phyloP scores from a whole-genome alignment of 2,329 filamentous ascomycete species.

The Aspergillus hortae region DNA sequence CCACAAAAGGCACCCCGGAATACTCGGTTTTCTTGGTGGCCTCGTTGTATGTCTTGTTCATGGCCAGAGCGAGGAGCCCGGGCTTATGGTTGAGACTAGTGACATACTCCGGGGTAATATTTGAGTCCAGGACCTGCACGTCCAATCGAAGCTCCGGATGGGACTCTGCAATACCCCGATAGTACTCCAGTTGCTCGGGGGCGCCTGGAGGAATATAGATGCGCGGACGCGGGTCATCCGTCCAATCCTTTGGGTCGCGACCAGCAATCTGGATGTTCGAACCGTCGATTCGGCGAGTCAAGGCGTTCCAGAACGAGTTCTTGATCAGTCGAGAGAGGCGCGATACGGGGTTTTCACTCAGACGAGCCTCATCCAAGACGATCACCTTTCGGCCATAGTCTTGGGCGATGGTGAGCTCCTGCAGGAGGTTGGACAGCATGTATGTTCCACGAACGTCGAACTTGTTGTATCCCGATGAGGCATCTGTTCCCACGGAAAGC shows the following conservation, averaged over 20 bases:
- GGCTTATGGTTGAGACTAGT: conserved; percentile 81
- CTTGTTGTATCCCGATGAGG: conserved; percentile 78
- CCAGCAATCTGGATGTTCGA: conserved; percentile 76
- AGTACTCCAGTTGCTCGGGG: conserved; percentile 87
- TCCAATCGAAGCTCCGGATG: conserved; percentile 83
- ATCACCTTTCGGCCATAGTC: conserved; percentile 87
- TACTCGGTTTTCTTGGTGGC: conserved; percentile 67
- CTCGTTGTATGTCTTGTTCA: conserved; percentile 70
- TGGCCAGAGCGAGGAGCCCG: conserved; percentile 82
- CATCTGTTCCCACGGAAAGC: conserved; percentile 77
- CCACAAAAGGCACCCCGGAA: conserved; percentile 86
- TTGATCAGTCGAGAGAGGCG: conserved; percentile 81
- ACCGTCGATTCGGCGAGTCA: conserved; percentile 87
- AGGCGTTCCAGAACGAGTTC: conserved; percentile 85
- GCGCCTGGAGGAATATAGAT: conserved; percentile 86
- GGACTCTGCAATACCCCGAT: conserved; percentile 71
- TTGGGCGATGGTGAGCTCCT: conserved; percentile 89
- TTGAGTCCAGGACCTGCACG: conserved; percentile 68
- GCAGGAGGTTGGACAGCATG: conserved; percentile 92
- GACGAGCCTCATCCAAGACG: conserved; percentile 80
- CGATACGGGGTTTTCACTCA: conserved; percentile 94
- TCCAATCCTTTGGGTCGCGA: conserved; percentile 93
- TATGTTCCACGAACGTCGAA: conserved; percentile 95
- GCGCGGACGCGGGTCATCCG: conserved; percentile 77
- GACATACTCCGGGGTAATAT: conserved; percentile 77